These are phyloP conservation scores for Cafeteria roenbergensis DNA, from an alignment of 108 stramenopile genomes.

Conservation along the genomic window DNA sequence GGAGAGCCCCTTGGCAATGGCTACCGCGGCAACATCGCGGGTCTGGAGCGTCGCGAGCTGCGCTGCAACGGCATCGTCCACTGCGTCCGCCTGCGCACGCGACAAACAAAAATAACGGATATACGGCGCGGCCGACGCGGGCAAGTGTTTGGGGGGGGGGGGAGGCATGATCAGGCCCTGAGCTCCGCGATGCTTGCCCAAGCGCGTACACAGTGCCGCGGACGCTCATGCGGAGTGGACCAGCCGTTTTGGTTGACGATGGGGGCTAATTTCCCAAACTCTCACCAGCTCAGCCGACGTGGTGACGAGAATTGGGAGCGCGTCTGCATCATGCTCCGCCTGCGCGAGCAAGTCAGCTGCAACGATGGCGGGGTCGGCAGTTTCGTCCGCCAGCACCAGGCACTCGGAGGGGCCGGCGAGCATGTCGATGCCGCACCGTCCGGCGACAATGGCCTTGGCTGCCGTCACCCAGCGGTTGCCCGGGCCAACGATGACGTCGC, in stretches of 20 bases:
- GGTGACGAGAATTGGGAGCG: slow-evolving; percentile 74
- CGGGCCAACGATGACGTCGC: slow-evolving; percentile 93
- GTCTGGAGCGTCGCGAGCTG: slow-evolving; percentile 64
- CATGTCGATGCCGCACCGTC: slow-evolving; percentile 88
- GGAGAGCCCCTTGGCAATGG: slow-evolving; percentile 12
- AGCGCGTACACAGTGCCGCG: no score
- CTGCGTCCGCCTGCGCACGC: slow-evolving; percentile 54
- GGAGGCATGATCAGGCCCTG: no score
- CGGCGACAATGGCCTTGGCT: slow-evolving; percentile 75
- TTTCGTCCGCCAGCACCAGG: slow-evolving; percentile 81
- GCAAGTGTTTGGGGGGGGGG: no score
- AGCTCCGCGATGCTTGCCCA: no score
- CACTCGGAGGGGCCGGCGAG: slow-evolving; percentile 94
- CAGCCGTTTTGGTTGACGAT: no score
- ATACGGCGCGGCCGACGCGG: no score
- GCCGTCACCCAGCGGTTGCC: slow-evolving; percentile 98
- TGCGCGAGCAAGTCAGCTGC: slow-evolving; percentile 95
- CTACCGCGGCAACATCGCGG: slow-evolving; percentile 8
- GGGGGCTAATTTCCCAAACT: no score
- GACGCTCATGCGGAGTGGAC: no score
- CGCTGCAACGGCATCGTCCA: slow-evolving; percentile 52
- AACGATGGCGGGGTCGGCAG: slow-evolving; percentile 70
- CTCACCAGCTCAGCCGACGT: slow-evolving; percentile 29
- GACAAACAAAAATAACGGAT: no score
- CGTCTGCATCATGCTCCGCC: slow-evolving; percentile 96